Evolutionary conservation across 805 yeast genomes (phyloP).

Genomic region (Candida nemodendra): DNA sequence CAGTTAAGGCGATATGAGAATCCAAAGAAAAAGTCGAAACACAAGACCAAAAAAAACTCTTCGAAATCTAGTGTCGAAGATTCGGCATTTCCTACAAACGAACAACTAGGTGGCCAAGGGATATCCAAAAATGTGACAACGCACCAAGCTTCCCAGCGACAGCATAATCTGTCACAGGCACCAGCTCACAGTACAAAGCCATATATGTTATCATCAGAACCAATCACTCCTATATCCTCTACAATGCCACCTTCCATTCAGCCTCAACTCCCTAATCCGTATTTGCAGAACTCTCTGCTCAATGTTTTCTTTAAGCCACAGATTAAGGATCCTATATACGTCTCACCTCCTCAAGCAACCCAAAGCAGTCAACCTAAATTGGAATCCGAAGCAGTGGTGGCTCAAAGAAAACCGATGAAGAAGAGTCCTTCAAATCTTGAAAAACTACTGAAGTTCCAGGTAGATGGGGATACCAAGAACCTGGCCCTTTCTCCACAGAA

Average conservation of each 20-base stretch:
- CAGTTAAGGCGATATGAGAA: conserved; percentile 4
- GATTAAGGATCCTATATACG: conserved; percentile 25
- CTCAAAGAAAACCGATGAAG: background rate
- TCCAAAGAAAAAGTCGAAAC: conserved; percentile 1
- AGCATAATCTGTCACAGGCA: background rate
- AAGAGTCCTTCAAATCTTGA: conserved; percentile 1
- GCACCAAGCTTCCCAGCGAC: background rate
- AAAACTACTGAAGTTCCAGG: conserved; percentile 10
- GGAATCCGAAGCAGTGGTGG: background rate
- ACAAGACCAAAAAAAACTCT: conserved; percentile 3
- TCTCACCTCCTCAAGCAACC: conserved; percentile 3
- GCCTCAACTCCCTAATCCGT: conserved; percentile 12
- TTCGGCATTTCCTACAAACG: background rate
- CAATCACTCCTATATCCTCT: background rate
- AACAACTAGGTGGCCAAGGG: background rate
- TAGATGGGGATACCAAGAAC: conserved; percentile 13
- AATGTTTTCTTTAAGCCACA: conserved; percentile 26
- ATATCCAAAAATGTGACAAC: background rate
- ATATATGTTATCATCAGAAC: conserved; percentile 1
- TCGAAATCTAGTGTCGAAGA: background rate
- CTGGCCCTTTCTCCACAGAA: conserved; percentile 19
- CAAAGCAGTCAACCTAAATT: too few species aligned
- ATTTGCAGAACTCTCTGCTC: conserved; percentile 15
- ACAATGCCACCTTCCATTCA: conserved; percentile 5
- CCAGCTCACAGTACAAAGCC: background rate